Conservation (phyloP, 352 stramenopile species). For the Pythium dissimile region DNA sequence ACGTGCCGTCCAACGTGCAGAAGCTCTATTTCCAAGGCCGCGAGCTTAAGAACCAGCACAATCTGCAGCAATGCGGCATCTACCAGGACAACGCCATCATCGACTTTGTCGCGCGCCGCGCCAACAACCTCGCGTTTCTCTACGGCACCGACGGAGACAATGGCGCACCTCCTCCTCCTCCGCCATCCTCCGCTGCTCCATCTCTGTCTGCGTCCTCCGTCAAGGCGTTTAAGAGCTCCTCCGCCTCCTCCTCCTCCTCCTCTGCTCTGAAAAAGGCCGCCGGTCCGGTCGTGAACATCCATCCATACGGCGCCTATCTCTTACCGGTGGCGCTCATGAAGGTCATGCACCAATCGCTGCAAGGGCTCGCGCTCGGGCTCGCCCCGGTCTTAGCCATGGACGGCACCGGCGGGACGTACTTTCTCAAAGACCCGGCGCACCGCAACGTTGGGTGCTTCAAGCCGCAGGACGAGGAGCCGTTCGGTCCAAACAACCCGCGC, state of each 20-base stretch:
- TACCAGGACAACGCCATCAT: slow-evolving; percentile 79
- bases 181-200: too few relatives aligned
- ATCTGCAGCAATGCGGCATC: slow-evolving; percentile 79
- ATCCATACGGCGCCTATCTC: slow-evolving; percentile 73
- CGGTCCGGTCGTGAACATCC: slow-evolving; percentile 71
- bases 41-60: slow-evolving; percentile 82
- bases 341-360: slow-evolving; percentile 80
- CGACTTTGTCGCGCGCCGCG: slow-evolving; percentile 68
- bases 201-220: too few relatives aligned
- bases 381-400: slow-evolving; percentile 93
- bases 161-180: background rate
- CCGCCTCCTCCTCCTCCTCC: background rate
- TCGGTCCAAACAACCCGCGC: slow-evolving; percentile 96
- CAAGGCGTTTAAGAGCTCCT: too few relatives aligned
- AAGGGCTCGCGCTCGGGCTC: slow-evolving; percentile 88
- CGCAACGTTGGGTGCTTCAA: slow-evolving; percentile 97
- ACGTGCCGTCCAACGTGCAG: slow-evolving; percentile 71
- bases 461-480: slow-evolving; percentile 97
- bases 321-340: slow-evolving; percentile 80
- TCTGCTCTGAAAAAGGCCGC: slow-evolving; percentile 10
- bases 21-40: slow-evolving; percentile 81
- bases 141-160: slow-evolving; percentile 23
- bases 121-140: slow-evolving; percentile 49
- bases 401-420: slow-evolving; percentile 97
- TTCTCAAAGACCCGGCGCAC: slow-evolving; percentile 93